Evolutionary conservation across 2,329 filamentous ascomycete species (phyloP), one percentile per base, ranked within the genome.

Genomic region (Paraphaeosphaeria minitans): DNA sequence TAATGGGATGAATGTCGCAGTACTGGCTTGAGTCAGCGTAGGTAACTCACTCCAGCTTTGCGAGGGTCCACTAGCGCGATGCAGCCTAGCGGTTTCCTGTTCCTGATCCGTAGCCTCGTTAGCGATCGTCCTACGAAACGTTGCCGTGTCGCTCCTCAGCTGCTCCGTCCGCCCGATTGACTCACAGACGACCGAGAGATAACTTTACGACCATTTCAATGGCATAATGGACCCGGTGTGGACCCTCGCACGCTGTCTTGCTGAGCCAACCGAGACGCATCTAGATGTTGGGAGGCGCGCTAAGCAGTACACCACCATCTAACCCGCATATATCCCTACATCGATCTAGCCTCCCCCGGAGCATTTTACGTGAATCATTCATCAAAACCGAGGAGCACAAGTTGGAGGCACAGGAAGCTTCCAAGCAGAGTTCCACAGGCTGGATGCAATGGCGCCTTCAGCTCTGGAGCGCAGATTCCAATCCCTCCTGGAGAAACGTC

Each of bases 401-500:
- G 10, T 22, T 7, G n/a, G 19, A 21, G 19, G n/a, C 19, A 22
- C 13, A 39, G 16, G 41, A 43, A 42, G n/a, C 41, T 7, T 22
- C 41, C 22, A 29, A 42, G 12, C 19, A 50, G 14, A 33, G 7
- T 37, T 29, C n/a, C 49, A 29, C 46, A 51, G 45, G 10, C 13
- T 19, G 12, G 29, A 31, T 12, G 9, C 55, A 63, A 52, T 19
- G 33, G 43, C 19, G 12, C 10, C 42, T 22, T 53, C 39, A 2
- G 56, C 62, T 5, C 61, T 77, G 46, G 68, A 76, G 58, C 45
- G 52, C n/a, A 57, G 53, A 41, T 61, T 77, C 35, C 59, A 60
- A 31, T 27, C 60, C 12, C 63, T 73, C 21, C 75, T 85, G 16
- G 67, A 77, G 19, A 73, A 71, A 19, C 77, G 83, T 56, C 77